These are phyloP conservation scores for Stramenopiles sp. DNA, from an alignment of 352 stramenopile species.

Conservation along the genomic window DNA sequence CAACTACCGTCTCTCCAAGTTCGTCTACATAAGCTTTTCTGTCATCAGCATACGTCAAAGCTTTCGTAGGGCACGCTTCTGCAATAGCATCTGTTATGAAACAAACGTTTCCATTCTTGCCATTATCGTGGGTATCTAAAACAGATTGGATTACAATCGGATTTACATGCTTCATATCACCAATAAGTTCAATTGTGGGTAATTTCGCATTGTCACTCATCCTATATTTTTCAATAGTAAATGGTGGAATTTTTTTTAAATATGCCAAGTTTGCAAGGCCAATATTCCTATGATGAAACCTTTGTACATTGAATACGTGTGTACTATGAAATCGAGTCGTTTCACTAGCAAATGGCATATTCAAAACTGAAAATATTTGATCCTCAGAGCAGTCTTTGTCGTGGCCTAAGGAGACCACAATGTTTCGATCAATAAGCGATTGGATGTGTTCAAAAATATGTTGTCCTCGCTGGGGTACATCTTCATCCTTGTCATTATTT, in stretches of 20 bases:
- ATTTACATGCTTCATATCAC: not conserved
- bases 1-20: not conserved
- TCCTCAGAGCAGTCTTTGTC: not conserved
- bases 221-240: not conserved
- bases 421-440: not conserved
- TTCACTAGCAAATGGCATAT: not conserved
- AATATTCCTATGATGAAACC: not conserved
- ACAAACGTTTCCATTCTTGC: not conserved
- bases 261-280: not conserved
- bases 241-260: not conserved
- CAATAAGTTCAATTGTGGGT: not conserved
- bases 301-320: not conserved
- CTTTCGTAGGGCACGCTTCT: not conserved
- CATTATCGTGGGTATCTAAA: not conserved
- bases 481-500: too few species aligned
- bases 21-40: not conserved
- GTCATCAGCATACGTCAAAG: not conserved
- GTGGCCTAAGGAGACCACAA: not conserved
- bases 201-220: not conserved
- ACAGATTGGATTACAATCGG: not conserved
- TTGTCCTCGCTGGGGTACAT: too few species aligned
- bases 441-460: not conserved
- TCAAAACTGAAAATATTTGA: not conserved
- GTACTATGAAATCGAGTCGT: not conserved
- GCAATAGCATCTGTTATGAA: not conserved